Conservation (phyloP, 495 filamentous ascomycete species). For the Annulohypoxylon stygium region DNA sequence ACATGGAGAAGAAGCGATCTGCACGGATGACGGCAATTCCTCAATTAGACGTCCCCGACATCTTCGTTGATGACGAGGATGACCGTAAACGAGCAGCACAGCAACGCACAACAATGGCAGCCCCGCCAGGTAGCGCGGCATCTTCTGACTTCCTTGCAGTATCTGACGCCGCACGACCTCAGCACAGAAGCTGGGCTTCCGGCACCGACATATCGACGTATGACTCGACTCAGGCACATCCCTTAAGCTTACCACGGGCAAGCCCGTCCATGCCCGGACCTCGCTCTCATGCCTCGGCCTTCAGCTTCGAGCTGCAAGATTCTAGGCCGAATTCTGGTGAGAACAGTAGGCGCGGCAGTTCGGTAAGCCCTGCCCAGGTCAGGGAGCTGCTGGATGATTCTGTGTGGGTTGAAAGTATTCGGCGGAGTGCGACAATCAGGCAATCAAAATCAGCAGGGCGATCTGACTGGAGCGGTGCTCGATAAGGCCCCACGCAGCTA, state of each 20-base stretch:
- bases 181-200: conserved; percentile 57
- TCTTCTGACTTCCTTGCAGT: conserved; percentile 53
- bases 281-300: conserved; percentile 51
- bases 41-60: conserved; percentile 88
- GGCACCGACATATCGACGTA: conserved; percentile 58
- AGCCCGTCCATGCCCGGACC: conserved; percentile 49
- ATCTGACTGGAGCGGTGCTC: conserved; percentile 46
- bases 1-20: conserved; percentile 73
- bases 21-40: conserved; percentile 82
- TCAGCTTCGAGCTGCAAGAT: conserved; percentile 63
- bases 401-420: conserved; percentile 92
- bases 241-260: conserved; percentile 56
- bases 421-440: conserved; percentile 85
- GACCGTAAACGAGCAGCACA: conserved; percentile 42
- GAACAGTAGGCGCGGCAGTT: conserved; percentile 71
- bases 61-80: conserved; percentile 81
- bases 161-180: conserved; percentile 53
- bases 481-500: conserved; percentile 28
- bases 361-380: conserved; percentile 81
- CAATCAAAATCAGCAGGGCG: conserved; percentile 64
- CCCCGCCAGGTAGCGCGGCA: conserved; percentile 29
- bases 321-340: conserved; percentile 47
- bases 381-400: conserved; percentile 86
- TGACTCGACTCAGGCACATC: conserved; percentile 59
- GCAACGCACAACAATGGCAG: conserved; percentile 47